Conservation (phyloP, 768 basidiomycete genomes). For the Tricholoma terreum region DNA sequence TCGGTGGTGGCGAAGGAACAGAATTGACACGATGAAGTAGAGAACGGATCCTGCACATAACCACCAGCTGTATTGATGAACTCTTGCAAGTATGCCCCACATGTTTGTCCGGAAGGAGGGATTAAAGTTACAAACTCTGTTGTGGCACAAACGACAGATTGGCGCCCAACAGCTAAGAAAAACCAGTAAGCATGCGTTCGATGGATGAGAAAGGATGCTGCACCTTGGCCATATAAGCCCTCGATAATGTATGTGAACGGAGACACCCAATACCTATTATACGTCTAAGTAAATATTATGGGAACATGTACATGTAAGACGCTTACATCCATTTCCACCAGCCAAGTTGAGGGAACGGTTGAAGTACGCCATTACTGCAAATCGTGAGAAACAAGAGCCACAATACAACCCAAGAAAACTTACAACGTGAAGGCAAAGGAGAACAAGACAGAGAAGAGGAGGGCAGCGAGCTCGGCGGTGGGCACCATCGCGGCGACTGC, state of each 20-base stretch:
- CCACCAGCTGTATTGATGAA: slow-evolving; percentile 56
- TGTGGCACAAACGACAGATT: slow-evolving; percentile 49
- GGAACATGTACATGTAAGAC: background rate
- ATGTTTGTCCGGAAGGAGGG: slow-evolving; percentile 58
- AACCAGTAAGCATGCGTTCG: slow-evolving; percentile 27
- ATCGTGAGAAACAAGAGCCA: background rate
- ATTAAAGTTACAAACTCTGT: slow-evolving; percentile 60
- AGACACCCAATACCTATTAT: slow-evolving; percentile 36
- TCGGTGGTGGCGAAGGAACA: slow-evolving; percentile 55
- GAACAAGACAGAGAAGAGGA: slow-evolving; percentile 58
- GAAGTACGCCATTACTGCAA: slow-evolving; percentile 61
- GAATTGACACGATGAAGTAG: slow-evolving; percentile 52
- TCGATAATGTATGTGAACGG: slow-evolving; percentile 53
- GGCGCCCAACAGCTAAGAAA: slow-evolving; percentile 48
- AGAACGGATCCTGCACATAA: slow-evolving; percentile 52
- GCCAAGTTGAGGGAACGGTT: slow-evolving; percentile 56
- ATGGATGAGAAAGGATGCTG: slow-evolving; percentile 17
- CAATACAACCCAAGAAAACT: slow-evolving; percentile 18
- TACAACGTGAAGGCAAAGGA: slow-evolving; percentile 65
- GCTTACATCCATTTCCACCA: slow-evolving; percentile 75
- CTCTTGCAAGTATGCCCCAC: slow-evolving; percentile 45
- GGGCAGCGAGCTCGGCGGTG: slow-evolving; percentile 54
- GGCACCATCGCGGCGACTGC: slow-evolving; percentile 61
- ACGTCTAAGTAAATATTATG: background rate
- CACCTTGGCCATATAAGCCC: slow-evolving; percentile 49